These are phyloP conservation scores for Boletus sp. DNA, from an alignment of 768 basidiomycete species.

Conservation along the genomic window DNA sequence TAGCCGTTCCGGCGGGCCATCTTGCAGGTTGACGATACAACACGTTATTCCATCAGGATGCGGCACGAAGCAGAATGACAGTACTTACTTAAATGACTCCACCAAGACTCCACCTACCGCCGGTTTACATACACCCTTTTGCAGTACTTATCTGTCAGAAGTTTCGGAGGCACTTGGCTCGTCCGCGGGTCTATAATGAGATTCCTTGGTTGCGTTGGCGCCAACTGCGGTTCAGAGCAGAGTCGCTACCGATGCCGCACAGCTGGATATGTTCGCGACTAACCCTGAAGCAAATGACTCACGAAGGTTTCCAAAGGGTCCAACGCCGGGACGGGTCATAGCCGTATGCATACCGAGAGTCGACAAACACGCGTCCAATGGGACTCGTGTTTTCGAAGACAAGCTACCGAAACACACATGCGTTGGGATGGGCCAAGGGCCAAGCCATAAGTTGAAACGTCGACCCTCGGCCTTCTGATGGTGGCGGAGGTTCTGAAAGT, in stretches of 20 bases:
- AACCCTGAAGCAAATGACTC: neutral
- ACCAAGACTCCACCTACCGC: constrained; percentile 1
- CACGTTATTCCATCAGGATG: constrained; percentile 1
- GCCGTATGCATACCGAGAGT: neutral
- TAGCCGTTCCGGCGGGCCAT: neutral
- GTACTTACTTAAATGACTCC: neutral
- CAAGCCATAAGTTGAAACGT: constrained; percentile 5
- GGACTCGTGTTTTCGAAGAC: constrained; percentile 2
- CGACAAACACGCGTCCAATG: neutral
- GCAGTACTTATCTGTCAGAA: neutral
- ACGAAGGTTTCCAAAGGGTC: too few relatives aligned
- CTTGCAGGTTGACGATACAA: neutral
- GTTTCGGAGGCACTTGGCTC: neutral
- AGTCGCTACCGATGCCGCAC: too few relatives aligned
- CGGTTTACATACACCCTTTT: neutral
- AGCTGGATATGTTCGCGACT: too few relatives aligned
- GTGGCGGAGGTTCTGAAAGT: neutral
- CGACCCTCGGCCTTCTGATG: neutral
- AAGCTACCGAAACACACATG: neutral
- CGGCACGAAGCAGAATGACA: constrained; percentile 5
- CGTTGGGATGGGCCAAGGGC: constrained; percentile 14
- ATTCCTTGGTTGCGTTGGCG: neutral
- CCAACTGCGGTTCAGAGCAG: neutral
- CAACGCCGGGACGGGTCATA: neutral
- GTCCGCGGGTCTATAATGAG: neutral